Evolutionary conservation across 306 rosid species (phyloP), one percentile per base, ranked within the genome.

Genomic region (Leucaena leucocephala): DNA sequence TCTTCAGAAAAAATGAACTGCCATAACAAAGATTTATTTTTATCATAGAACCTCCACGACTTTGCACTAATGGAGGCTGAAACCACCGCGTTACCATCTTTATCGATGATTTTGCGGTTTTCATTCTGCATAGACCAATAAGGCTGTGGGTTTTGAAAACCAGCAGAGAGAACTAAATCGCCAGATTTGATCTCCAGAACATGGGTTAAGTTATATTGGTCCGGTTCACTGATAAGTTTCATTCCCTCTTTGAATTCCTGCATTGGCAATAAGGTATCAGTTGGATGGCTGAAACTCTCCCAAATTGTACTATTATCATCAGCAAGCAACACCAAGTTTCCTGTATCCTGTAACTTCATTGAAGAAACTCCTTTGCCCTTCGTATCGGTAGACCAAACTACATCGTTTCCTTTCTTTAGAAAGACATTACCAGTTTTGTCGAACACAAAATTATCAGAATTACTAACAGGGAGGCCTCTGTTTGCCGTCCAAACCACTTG

Each of bases 221-320:
- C 75, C 48, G 90, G 86, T 52, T 89, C 83, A 77, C 96, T 93
- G 33, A 79, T 74, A 54, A 93, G 96, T 75, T 74, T 93, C 94
- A 91, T 89, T 54, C 99, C 99, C 79, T 89, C 89, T 1, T 16
- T 71, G 81, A 90, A 90, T n/a, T 86, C 86, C 82, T 95, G 99
- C 40, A 49, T 75, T 78, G 93, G 88, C 52, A 93, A 68, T 68
- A 95, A 85, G 70, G 97, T 91, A 83, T 95, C 86, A 4, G 98
- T 91, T 21, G 99, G 99, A 77, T 91, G 88, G 64, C 77, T 72
- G 79, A 95, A 95, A 90, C 99, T 95, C 82, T 91, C 88, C 99
- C 99, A 95, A 75, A 90, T 70, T 4, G 84, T 36, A 4, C 76
- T 78, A 16, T 11, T 75, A 46, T 83, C 89, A 11, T 52, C 86